Conservation (phyloP, 805 yeast genomes). For the Kodamaea fukazawae region DNA sequence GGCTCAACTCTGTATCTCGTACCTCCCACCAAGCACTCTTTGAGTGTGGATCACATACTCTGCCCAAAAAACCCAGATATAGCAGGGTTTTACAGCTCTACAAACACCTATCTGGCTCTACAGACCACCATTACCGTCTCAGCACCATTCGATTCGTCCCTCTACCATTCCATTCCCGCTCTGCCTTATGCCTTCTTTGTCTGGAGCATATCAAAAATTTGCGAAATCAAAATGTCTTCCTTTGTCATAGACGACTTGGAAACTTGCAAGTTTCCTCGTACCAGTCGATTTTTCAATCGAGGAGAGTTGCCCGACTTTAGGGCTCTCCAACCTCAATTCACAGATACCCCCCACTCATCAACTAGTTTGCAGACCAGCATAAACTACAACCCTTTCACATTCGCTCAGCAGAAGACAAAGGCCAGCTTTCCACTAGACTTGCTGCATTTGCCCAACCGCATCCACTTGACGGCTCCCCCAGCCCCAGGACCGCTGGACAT, state of each 20-base stretch:
- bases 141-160: no score
- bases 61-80: no score
- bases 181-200: no score
- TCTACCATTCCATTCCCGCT: no score
- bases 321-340: conserved; percentile 15
- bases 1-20: no score
- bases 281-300: conserved; percentile 25
- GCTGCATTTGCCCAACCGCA: conserved; percentile 32
- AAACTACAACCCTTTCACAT: conserved; percentile 44
- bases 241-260: conserved; percentile 8
- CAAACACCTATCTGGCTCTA: no score
- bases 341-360: conserved; percentile 17
- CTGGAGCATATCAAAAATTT: not conserved
- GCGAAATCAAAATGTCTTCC: conserved; percentile 2
- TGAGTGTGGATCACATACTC: no score
- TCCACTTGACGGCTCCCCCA: conserved; percentile 16
- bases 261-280: conserved; percentile 21
- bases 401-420: conserved; percentile 45
- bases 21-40: no score
- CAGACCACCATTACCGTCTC: no score
- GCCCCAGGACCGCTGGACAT: conserved; percentile 19
- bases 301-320: conserved; percentile 23
- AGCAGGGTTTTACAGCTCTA: no score
- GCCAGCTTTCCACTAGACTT: conserved; percentile 44
- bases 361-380: conserved; percentile 26